Evolutionary conservation across 768 basidiomycete genomes (phyloP).

Genomic region (Termitomyces heimii): DNA sequence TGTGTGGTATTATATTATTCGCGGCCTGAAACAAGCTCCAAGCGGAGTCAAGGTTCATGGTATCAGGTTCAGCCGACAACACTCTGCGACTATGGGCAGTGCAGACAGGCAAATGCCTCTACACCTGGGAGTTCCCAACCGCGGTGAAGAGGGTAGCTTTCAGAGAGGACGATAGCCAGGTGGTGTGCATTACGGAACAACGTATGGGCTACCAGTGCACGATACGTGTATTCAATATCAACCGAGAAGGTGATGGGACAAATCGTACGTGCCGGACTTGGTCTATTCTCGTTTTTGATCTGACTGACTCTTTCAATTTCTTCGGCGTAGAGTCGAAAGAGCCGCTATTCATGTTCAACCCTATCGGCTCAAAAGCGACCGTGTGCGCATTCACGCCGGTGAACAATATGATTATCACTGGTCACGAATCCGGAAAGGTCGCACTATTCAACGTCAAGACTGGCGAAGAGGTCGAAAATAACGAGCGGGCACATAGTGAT

Average conservation of each 20-base stretch:
- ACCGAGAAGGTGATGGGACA: constrained; percentile 74
- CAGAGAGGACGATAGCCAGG: constrained; percentile 74
- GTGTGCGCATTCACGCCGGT: constrained; percentile 87
- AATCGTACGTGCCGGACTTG: constrained; percentile 54
- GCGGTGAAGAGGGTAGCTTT: constrained; percentile 96
- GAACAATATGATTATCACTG: constrained; percentile 79
- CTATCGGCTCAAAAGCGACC: constrained; percentile 93
- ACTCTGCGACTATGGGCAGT: constrained; percentile 88
- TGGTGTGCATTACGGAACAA: constrained; percentile 96
- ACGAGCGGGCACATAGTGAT: constrained; percentile 86
- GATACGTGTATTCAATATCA: constrained; percentile 86
- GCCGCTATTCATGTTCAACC: constrained; percentile 75
- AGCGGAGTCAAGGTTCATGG: constrained; percentile 80
- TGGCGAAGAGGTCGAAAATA: constrained; percentile 76
- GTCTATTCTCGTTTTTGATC: not conserved
- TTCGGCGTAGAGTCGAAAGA: constrained; percentile 59
- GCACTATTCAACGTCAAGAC: constrained; percentile 85
- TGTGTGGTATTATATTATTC: not conserved
- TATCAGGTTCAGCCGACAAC: constrained; percentile 95
- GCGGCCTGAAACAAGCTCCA: not conserved
- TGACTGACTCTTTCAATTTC: not conserved
- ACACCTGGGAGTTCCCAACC: constrained; percentile 96
- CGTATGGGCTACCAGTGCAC: constrained; percentile 91
- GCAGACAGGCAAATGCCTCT: constrained; percentile 84
- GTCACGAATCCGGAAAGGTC: constrained; percentile 95